A percentile compares a stretch with the other conserved stretches of the same genome.
Conservation (phyloP, 2,329 filamentous ascomycete species). For the Epichloe hybrida region DNA sequence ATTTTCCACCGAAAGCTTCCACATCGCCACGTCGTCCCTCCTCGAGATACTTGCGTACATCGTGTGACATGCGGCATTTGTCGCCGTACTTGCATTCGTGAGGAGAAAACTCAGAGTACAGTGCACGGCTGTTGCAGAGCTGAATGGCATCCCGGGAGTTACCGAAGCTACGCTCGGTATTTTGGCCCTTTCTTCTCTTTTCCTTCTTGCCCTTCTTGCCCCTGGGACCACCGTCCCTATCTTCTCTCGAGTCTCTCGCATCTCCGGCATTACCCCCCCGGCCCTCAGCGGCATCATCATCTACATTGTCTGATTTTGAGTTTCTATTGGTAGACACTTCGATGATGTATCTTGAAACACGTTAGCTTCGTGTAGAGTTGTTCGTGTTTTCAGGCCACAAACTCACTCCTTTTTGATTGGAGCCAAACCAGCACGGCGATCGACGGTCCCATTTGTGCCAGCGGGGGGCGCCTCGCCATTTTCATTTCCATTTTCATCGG, state of each 20-base stretch:
- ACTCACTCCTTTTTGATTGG: constrained; percentile 61
- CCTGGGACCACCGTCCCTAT: constrained; percentile 32
- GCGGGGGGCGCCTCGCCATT: constrained; percentile 5
- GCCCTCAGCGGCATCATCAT: constrained; percentile 37
- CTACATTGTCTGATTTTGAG: constrained; percentile 15
- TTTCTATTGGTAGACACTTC: constrained; percentile 17
- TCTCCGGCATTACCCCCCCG: constrained; percentile 18
- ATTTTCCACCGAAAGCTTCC: constrained; percentile 60
- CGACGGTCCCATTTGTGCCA: constrained; percentile 6
- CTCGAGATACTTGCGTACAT: constrained; percentile 71
- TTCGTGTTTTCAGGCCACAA: constrained; percentile 3
- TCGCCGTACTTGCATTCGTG: constrained; percentile 64
- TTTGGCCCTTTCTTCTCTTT: constrained; percentile 51
- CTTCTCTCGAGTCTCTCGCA: constrained; percentile 38
- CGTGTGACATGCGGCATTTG: constrained; percentile 69
- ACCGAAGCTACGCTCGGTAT: constrained; percentile 71
- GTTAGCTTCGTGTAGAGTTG: neutral
- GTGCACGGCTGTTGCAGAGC: constrained; percentile 62
- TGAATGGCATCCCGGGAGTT: constrained; percentile 66
- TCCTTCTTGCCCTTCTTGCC: constrained; percentile 28
- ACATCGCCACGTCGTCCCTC: constrained; percentile 74
- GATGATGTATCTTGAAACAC: constrained; percentile 27
- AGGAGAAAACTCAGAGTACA: constrained; percentile 69
- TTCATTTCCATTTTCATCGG: constrained; percentile 4
- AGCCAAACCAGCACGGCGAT: constrained; percentile 43